phyloP scores from a whole-genome alignment of 1,139 yeast genomes.

The Geotrichum reessii region DNA sequence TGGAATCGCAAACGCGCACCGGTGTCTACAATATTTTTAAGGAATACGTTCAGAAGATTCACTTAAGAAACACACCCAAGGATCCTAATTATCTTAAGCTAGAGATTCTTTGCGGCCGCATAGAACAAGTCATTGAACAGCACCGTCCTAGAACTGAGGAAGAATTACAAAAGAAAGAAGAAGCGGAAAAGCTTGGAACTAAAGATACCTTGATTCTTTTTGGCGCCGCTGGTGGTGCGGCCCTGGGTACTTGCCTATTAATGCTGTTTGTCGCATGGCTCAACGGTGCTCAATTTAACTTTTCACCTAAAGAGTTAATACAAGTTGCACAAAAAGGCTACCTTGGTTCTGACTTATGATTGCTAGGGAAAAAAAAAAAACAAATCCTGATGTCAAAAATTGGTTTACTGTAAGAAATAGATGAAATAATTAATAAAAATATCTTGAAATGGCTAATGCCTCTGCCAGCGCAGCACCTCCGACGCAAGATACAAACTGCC shows the following conservation, averaged over 20 bases:
- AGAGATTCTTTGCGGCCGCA: conserved; percentile 79
- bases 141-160: conserved; percentile 27
- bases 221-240: conserved; percentile 24
- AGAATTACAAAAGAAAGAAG: conserved; percentile 13
- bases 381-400: neutral
- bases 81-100: conserved; percentile 86
- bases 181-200: conserved; percentile 18
- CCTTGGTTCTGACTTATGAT: conserved; percentile 12
- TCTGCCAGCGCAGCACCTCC: conserved; percentile 12
- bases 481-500: conserved; percentile 17
- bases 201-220: conserved; percentile 22
- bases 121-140: conserved; percentile 74
- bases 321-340: conserved; percentile 14
- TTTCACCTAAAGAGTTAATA: conserved; percentile 10
- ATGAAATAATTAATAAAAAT: neutral
- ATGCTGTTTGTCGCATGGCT: conserved; percentile 29
- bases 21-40: conserved; percentile 75
- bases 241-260: conserved; percentile 23
- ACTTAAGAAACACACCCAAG: conserved; percentile 66
- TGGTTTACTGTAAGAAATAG: neutral
- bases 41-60: conserved; percentile 66
- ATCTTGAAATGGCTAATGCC: conserved; percentile 24
- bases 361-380: neutral
- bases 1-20: conserved; percentile 65
- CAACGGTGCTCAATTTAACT: conserved; percentile 27